Percentiles rank a stretch among this genome's conserved stretches.
Conservation (phyloP, 176 grass and related monocot species). For the Avena insularis region DNA sequence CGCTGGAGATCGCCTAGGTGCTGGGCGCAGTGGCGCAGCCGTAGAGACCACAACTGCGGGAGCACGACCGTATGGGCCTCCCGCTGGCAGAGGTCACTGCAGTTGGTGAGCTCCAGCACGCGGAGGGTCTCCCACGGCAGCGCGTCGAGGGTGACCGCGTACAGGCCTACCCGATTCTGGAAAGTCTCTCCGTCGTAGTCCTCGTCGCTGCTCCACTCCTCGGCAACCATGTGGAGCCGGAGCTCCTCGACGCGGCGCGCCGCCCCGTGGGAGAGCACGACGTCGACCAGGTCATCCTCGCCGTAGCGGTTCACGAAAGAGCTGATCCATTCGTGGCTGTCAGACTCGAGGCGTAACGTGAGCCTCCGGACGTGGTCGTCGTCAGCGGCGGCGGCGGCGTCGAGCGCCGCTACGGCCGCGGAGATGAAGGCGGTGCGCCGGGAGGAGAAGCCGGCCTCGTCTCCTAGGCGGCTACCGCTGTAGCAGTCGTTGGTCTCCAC, state of each 20-base stretch:
- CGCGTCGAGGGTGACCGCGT: neutral
- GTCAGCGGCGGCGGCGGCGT: neutral
- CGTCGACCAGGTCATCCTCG: neutral
- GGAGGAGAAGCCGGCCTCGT: neutral
- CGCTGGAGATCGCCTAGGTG: neutral
- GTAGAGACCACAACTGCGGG: neutral
- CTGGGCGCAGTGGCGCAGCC: neutral
- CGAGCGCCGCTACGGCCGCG: neutral
- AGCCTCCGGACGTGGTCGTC: neutral
- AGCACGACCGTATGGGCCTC: neutral
- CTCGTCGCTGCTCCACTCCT: neutral
- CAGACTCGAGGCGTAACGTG: neutral
- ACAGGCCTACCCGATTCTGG: neutral
- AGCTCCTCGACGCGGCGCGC: neutral
- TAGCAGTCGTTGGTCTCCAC: neutral
- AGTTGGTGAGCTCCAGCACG: neutral
- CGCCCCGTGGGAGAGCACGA: neutral
- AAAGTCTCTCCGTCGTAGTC: neutral
- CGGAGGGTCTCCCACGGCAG: neutral
- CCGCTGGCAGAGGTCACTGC: neutral
- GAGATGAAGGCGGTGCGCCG: slow-evolving; percentile 1
- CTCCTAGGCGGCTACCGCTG: neutral
- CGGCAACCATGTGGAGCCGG: neutral
- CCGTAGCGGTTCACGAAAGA: neutral
- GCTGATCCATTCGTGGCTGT: neutral